Evolutionary conservation across 306 rosid genomes (phyloP).

Genomic region (Lupinus albus): DNA sequence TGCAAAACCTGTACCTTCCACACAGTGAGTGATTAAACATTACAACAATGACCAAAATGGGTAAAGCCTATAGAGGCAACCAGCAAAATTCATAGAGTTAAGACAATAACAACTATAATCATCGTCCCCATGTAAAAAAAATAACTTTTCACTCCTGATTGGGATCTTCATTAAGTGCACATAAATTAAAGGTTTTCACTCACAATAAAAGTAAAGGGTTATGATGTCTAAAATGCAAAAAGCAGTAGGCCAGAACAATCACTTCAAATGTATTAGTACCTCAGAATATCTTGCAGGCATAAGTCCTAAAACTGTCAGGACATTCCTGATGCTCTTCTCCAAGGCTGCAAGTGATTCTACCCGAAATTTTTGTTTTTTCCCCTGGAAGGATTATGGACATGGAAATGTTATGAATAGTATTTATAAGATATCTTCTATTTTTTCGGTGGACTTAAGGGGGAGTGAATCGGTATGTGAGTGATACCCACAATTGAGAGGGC

Average conservation of each 20-base stretch:
- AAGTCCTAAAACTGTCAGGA: conserved; percentile 67
- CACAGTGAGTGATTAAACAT: not conserved
- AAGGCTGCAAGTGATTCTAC: conserved; percentile 81
- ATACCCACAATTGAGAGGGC: no score
- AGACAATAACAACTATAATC: not conserved
- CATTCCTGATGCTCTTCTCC: conserved; percentile 61
- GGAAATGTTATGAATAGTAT: conserved; percentile 22
- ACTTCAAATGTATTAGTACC: conserved; percentile 51
- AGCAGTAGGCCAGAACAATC: conserved; percentile 32
- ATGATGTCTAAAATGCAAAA: conserved; percentile 21
- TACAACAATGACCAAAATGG: conserved; percentile 6
- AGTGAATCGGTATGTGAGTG: no score
- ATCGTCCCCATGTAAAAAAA: not conserved
- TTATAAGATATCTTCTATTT: conserved; percentile 17
- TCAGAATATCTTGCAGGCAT: conserved; percentile 71
- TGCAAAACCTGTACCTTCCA: conserved; percentile 62
- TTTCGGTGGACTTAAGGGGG: no score
- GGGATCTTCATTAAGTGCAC: conserved; percentile 3
- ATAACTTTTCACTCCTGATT: not conserved
- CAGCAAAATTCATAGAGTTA: not conserved
- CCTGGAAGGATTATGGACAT: conserved; percentile 53
- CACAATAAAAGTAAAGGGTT: not conserved
- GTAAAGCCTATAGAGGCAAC: not conserved
- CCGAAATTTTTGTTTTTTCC: conserved; percentile 71
- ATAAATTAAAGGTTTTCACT: conserved; percentile 18